Percentiles rank a stretch among this genome's conserved stretches.
Evolutionary conservation across 2,329 filamentous ascomycete species (phyloP).

Genomic region (Acephala macrosclerotiorum): DNA sequence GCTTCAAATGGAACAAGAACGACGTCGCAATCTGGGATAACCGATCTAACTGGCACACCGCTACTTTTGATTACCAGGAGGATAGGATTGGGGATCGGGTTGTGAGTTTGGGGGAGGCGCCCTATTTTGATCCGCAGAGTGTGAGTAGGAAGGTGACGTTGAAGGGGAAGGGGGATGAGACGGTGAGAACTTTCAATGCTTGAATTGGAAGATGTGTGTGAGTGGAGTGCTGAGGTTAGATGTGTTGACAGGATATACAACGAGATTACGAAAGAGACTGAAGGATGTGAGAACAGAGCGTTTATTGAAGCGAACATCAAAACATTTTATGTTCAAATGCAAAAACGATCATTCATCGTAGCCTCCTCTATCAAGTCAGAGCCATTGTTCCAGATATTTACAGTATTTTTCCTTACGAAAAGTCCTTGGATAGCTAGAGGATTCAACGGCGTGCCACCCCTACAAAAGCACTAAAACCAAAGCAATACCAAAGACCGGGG

Average conservation of each 20-base stretch:
- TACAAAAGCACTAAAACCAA: too few species aligned
- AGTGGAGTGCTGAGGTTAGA: not conserved
- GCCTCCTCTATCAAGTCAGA: too few species aligned
- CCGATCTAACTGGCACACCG: slow-evolving; percentile 56
- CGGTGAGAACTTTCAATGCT: not conserved
- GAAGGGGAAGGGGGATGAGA: slow-evolving; percentile 41
- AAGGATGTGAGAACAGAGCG: too few species aligned
- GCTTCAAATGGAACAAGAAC: slow-evolving; percentile 57
- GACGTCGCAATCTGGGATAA: slow-evolving; percentile 72
- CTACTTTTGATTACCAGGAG: slow-evolving; percentile 67
- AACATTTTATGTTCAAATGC: too few species aligned
- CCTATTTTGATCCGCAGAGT: slow-evolving; percentile 63
- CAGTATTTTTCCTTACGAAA: too few species aligned
- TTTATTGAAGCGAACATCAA: too few species aligned
- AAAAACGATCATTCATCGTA: too few species aligned
- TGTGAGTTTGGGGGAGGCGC: slow-evolving; percentile 55
- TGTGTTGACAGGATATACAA: not conserved
- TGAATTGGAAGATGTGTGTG: not conserved
- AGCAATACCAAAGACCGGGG: too few species aligned
- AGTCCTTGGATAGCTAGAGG: too few species aligned
- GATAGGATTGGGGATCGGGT: slow-evolving; percentile 54
- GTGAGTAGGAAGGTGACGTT: slow-evolving; percentile 72
- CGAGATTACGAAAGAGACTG: too few species aligned
- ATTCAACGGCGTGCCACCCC: too few species aligned
- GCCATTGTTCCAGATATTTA: too few species aligned